Evolutionary conservation across 148 eudicot species (phyloP), one percentile per base, ranked within the genome.

Genomic region (Euryodendron excelsum): DNA sequence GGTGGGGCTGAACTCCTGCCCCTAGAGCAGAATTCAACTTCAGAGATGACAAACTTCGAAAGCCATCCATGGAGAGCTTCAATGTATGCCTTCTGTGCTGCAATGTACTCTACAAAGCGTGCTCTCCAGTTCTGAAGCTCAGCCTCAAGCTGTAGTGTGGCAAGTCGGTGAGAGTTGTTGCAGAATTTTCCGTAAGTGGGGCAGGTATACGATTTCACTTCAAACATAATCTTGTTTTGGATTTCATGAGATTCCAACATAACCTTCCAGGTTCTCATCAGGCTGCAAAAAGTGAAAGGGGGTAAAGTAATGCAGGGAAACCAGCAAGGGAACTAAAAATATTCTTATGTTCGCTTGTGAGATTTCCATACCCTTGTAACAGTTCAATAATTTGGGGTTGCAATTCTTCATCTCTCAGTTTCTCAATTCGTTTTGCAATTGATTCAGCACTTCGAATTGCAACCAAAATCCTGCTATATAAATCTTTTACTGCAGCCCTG

Each of bases 171-270:
- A 11, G 88, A 86, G 68, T 93, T 88, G 47, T 91, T 88, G 79
- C 91, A 87, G 83, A 93, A 93, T 79, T 93, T 96, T 15, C 95
- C 97, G 63, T 90, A 93, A 25, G 90, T 81, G 30, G 98, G 95
- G 72, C 97, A 84, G 62, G 90, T 92, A 74, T 87, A 96, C 10
- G 82, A 82, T 86, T 89, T 96, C 61, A 91, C 99, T 83, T 96
- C 90, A 70, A 70, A 86, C 65, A 96, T 90, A 36, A 96, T 93
- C 83, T 89, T 92, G 82, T 85, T 90, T 79, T 96, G 99, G 77
- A 92, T 90, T 84, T 96, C 97, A 85, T 96, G 95, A 81, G 90
- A 88, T 78, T 92, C 98, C 93, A 90, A 76, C 97, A 96, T 93
- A 44, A 84, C 82, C 83, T 84, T 89, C 99, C 99, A 96, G 28